Base-by-base conservation (phyloP, 345 rosid species). In the Eucalyptus cloeziana region DNA sequence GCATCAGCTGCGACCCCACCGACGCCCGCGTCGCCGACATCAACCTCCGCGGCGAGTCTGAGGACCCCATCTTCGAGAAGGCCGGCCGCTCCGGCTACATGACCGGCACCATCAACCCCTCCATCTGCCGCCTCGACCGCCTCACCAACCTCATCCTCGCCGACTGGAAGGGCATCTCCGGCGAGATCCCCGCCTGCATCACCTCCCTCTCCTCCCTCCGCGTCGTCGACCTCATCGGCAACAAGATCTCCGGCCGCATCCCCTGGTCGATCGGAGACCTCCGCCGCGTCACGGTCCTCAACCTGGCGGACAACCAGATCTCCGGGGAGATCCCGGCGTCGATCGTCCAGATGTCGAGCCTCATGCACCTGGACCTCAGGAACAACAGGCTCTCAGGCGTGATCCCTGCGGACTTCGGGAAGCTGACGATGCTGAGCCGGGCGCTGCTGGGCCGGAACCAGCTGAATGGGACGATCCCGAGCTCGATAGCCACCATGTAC, bases 11-110 rank as follows among this genome's bases (percentile, higher is more conserved):
- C 88, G 92, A 96, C 92, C 97, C 99, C 17, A 92, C 94, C 49
- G 69, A 93, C 51, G 90, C 86, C 67, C 95, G 97, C 43, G 99
- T 97, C 91, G 90, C 96, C 11, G 99, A 96, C 90, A 89, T 97
- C 71, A 93, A 92, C 87, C 98, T 97, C 71, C 98, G 99, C 0
- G 99, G 99, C 9, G 99, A 97, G 91, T 96, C 99, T 1, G 98
- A 96, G 91, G 99, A 97, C 89, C 97, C 96, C 12, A 93, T 96
- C 89, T 95, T 97, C 85, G 91, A 89, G 25, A 94, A 94, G 62
- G 94, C 97, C 17, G 98, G 99, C 87, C 93, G 95, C 62, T 91
- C 97, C 44, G 97, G 97, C 56, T 93, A 92, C 95, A 97, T 97
- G 99, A 88, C 98, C 88, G 99, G 99, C 22, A 91, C 96, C 15